phyloP scores from a whole-genome alignment of 2,329 filamentous ascomycete genomes.

The Aspergillus sp. region DNA sequence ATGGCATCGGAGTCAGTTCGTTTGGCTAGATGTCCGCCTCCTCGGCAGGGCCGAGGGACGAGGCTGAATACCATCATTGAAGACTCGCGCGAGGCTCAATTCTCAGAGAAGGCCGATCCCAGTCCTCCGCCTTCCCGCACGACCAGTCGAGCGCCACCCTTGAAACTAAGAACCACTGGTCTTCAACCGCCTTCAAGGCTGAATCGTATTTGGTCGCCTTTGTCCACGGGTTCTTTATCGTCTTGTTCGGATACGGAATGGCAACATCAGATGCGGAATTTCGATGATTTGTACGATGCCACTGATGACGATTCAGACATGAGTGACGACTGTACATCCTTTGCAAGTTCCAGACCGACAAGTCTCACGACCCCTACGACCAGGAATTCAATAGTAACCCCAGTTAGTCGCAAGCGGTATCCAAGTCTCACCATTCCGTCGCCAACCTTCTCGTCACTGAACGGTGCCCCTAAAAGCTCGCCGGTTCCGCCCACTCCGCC shows the following conservation, averaged over 20 bases:
- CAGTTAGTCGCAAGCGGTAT: slow-evolving; percentile 49
- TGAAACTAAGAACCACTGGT: slow-evolving; percentile 36
- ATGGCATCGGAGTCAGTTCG: neutral
- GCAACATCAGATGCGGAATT: slow-evolving; percentile 68
- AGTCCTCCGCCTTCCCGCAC: slow-evolving; percentile 6
- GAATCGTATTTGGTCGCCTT: slow-evolving; percentile 31
- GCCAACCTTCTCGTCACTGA: slow-evolving; percentile 57
- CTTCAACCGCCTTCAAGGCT: slow-evolving; percentile 25
- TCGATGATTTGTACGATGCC: slow-evolving; percentile 84
- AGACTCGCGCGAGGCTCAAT: slow-evolving; percentile 43
- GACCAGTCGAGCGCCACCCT: slow-evolving; percentile 21
- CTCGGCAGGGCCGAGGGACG: slow-evolving; percentile 59
- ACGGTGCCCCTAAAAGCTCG: slow-evolving; percentile 52
- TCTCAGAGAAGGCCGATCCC: slow-evolving; percentile 16
- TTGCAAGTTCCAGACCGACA: slow-evolving; percentile 50
- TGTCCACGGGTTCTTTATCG: slow-evolving; percentile 32
- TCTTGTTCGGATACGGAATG: slow-evolving; percentile 57
- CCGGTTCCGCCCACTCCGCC: slow-evolving; percentile 50
- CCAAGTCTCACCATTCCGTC: slow-evolving; percentile 61
- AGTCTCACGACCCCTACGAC: slow-evolving; percentile 47
- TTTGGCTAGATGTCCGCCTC: slow-evolving; percentile 49
- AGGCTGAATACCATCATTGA: slow-evolving; percentile 66
- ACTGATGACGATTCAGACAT: slow-evolving; percentile 72
- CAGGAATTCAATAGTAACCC: slow-evolving; percentile 36
- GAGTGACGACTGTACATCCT: slow-evolving; percentile 48